phyloP scores from a whole-genome alignment of 2,329 filamentous ascomycete species.

The Pleoardoris graminearum region DNA sequence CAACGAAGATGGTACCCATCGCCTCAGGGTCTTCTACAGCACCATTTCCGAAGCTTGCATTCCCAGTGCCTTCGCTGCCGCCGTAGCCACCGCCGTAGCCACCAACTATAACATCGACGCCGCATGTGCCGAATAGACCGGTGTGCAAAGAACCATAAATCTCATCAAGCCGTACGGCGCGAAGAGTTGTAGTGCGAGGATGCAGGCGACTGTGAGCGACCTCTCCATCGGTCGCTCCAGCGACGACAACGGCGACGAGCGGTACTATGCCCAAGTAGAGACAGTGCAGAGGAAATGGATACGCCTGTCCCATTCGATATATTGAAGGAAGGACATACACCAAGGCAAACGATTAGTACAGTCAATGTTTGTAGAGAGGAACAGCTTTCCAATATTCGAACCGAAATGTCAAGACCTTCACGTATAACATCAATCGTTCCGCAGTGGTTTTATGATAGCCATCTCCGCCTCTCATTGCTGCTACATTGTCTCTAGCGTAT shows the following conservation, averaged over 20 bases:
- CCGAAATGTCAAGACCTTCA: too few relatives aligned
- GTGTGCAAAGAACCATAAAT: slow-evolving; percentile 44
- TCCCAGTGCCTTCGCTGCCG: slow-evolving; percentile 47
- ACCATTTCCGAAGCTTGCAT: slow-evolving; percentile 48
- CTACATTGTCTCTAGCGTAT: too few relatives aligned
- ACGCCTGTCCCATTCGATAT: slow-evolving; percentile 12
- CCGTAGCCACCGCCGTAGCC: slow-evolving; percentile 42
- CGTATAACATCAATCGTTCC: too few relatives aligned
- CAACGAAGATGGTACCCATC: slow-evolving; percentile 47
- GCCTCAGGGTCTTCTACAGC: slow-evolving; percentile 44
- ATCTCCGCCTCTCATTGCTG: too few relatives aligned
- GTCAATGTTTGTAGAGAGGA: slow-evolving; percentile 13
- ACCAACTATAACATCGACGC: slow-evolving; percentile 51
- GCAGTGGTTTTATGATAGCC: too few relatives aligned
- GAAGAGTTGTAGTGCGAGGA: slow-evolving; percentile 49
- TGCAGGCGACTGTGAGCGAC: slow-evolving; percentile 57
- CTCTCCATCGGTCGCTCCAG: background rate
- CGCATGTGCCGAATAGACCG: slow-evolving; percentile 41
- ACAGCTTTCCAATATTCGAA: too few relatives aligned
- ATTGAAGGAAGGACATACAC: slow-evolving; percentile 15
- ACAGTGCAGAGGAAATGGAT: slow-evolving; percentile 31
- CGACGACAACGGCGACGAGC: background rate
- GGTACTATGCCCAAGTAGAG: slow-evolving; percentile 20
- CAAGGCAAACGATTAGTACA: slow-evolving; percentile 17
- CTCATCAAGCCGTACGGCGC: slow-evolving; percentile 38